Conservation (phyloP, 2,329 filamentous ascomycete genomes). For the Cercospora citrullina region DNA sequence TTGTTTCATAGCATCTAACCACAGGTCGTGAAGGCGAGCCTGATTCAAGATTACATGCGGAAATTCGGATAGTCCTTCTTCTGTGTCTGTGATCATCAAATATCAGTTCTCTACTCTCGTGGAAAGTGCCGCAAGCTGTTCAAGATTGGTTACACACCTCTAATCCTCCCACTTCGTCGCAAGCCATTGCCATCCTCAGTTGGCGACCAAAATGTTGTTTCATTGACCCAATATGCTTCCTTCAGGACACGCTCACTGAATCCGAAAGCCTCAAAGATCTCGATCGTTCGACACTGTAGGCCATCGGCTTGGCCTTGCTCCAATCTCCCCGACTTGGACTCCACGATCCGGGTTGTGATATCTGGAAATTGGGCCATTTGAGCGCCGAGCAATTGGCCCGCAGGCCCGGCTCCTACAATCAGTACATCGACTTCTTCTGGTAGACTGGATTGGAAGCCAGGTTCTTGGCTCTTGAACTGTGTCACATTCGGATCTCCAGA, state of each 20-base stretch:
- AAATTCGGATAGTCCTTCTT: conserved; percentile 62
- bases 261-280: conserved; percentile 73
- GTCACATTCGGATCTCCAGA: conserved; percentile 36
- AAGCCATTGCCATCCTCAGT: conserved; percentile 57
- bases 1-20: conserved; percentile 39
- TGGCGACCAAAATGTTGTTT: conserved; percentile 61
- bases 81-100: conserved; percentile 51
- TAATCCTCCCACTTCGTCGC: conserved; percentile 59
- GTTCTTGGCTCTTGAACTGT: conserved; percentile 32
- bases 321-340: conserved; percentile 35
- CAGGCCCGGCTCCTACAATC: conserved; percentile 54
- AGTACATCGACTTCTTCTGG: conserved; percentile 48
- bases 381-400: conserved; percentile 50
- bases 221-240: conserved; percentile 68
- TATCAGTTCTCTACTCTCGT: not conserved
- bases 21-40: conserved; percentile 63
- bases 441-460: conserved; percentile 36
- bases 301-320: conserved; percentile 52
- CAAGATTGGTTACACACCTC: conserved; percentile 27
- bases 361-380: conserved; percentile 53
- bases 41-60: conserved; percentile 69
- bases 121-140: not conserved
- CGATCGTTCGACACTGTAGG: conserved; percentile 65
- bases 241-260: conserved; percentile 65
- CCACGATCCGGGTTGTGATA: conserved; percentile 52